Base-by-base conservation (phyloP, 805 yeast genomes). In the Lachancea lanzarotensis region DNA sequence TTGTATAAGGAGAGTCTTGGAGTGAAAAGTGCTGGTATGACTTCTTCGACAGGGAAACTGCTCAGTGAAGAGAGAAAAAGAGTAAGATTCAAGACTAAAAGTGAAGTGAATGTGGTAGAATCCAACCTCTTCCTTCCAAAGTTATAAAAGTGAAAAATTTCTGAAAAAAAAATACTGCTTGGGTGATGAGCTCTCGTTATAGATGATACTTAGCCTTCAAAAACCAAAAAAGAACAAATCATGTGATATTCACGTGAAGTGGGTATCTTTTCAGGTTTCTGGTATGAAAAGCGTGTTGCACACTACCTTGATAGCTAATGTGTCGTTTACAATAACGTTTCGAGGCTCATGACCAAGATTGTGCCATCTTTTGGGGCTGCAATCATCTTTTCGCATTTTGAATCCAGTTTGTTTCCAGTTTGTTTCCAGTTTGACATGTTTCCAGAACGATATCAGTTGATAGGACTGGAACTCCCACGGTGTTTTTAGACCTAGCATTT, bases 1-100 rank as follows among this genome's bases (percentile, higher is more conserved):
- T 6, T 26, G 39, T 13, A 15, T 25, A 11, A 11, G 25, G 30
- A n/a, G 39, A 36, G 39, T 36, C 25, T 36, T 36, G 30, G 39
- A 35, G 39, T 17, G 30, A 25, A 36, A 36, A 36, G 39, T 36
- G 39, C 39, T 36, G 12, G 17, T 63, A 65, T 61, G 87, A 81
- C 87, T 81, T 81, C 87, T 79, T 81, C 85, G 85, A 72, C 82
- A 78, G 79, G 54, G 57, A 52, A 57, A 63, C 78, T 75, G 81
- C 82, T 77, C 82, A 77, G 82, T 77, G 67, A 71, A 60, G 60
- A 50, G 26, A 11, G 35, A 34, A 46, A 30, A 32, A 33, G 34
- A 42, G 35, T 18, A 29, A 32, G 31, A 26, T 17, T 8, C 8
- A 42, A 19, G 31, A 29, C 4, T 5, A 12, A 16, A 38, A 38